Base-by-base conservation (phyloP, 352 stramenopile genomes). In the Phytophthora tentaculata region DNA sequence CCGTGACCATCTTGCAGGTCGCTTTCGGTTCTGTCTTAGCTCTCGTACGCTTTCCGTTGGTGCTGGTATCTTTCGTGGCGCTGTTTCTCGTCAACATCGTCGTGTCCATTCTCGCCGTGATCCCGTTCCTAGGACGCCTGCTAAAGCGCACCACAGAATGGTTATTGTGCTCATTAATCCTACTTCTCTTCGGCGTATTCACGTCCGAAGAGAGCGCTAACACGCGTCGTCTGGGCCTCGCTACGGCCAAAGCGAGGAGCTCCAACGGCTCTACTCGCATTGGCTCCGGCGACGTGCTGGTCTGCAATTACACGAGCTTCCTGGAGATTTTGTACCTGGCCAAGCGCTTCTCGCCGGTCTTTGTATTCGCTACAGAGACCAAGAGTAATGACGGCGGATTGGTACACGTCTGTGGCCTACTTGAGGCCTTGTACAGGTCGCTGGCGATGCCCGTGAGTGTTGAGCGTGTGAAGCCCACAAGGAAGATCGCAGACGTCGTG, bases 291-390 rank as follows among this genome's bases (percentile, higher is more conserved):
- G 84, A 94, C 41, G 69, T 96, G 44, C 68, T 96, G 35, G 79
- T 96, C 55, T 90, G 81, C 77, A 96, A 96, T 72, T 80, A 90
- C 75, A 92, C 84, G 67, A 92, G 74, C 59, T 91, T 94, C 49
- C 41, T 94, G 23, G 88, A 96, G 74, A 63, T 96, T 13, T 49
- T 94, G 48, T 94, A 92, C 73, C 69, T 96, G 29, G 76, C 83
- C 24, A 80, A 77, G 44, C 86, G 88, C 37, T 96, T 90, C 66
- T 96, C 88, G 55, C 88, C 88, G 0, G 70, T 83, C 29, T 96
- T 96, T 67, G 82, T 89, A 41, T 91, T 92, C 47, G 80, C 78
- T 17, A 81, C 63, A 3, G 71, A 86, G 39, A 57, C 37, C 7
- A 82, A 87, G 14, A 77, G 74, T 16, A 74, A 81, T 0, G 61